Percentiles rank a stretch among this genome's conserved stretches.
phyloP scores from a whole-genome alignment of 208 protist genomes.

The Tritrichomonas musculus region DNA sequence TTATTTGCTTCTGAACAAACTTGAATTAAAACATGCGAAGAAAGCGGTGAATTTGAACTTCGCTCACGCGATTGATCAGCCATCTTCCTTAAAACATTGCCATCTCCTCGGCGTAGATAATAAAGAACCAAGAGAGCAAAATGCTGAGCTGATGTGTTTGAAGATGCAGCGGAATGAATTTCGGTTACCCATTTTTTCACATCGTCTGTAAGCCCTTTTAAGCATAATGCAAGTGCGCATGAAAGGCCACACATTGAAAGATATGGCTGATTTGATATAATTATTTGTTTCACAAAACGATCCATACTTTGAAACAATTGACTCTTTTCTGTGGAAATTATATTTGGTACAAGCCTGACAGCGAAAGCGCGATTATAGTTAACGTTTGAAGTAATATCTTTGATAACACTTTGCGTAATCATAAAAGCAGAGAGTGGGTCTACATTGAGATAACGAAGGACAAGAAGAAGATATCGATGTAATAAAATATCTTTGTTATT shows the following conservation, averaged over 20 bases:
- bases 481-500: not conserved
- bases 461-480: not conserved
- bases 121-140: not conserved
- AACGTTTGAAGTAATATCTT: slow-evolving; percentile 11
- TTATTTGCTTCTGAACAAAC: not conserved
- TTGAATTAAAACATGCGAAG: not conserved
- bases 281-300: not conserved
- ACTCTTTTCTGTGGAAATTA: not conserved
- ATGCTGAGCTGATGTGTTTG: not conserved
- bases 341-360: not conserved
- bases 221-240: not conserved
- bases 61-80: not conserved
- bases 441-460: not conserved
- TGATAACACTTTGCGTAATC: not conserved
- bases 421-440: not conserved
- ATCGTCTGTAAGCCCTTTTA: not conserved
- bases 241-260: not conserved
- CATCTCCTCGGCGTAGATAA: not conserved
- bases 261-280: not conserved
- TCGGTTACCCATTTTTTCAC: not conserved
- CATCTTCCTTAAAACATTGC: not conserved
- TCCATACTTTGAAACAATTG: not conserved
- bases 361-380: not conserved
- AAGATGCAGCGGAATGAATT: not conserved
- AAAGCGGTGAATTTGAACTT: not conserved